Conservation (phyloP, 2,329 filamentous ascomycete species). For the Paecilomyces niveus region DNA sequence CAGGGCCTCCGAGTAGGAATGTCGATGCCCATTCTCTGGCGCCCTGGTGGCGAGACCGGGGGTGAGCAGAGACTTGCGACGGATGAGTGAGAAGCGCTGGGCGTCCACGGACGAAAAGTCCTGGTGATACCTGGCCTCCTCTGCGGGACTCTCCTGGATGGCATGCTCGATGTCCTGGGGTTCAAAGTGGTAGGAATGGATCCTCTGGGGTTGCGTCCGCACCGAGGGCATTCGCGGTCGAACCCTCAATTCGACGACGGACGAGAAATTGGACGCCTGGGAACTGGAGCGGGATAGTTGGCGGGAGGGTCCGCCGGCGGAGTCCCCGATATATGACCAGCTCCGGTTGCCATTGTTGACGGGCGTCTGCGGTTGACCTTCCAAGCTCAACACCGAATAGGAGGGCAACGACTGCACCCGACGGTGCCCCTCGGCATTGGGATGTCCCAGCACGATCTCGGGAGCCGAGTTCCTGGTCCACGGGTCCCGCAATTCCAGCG, state of each 20-base stretch:
- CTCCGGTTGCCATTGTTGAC: neutral
- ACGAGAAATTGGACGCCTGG: conserved; percentile 13
- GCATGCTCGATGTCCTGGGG: conserved; percentile 16
- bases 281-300: conserved; percentile 6
- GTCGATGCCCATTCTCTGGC: conserved; percentile 16
- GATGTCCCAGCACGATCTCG: conserved; percentile 5
- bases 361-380: conserved; percentile 1
- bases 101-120: conserved; percentile 25
- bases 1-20: neutral
- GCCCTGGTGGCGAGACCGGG: conserved; percentile 29
- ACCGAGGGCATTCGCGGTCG: conserved; percentile 9
- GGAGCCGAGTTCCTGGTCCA: conserved; percentile 23
- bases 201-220: conserved; percentile 15
- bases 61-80: conserved; percentile 29
- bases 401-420: conserved; percentile 17
- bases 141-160: conserved; percentile 16
- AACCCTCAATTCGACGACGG: conserved; percentile 1
- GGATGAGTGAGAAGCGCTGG: conserved; percentile 29
- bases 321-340: neutral
- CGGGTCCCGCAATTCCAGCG: conserved; percentile 25
- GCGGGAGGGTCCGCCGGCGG: neutral
- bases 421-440: conserved; percentile 4
- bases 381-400: conserved; percentile 6
- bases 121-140: conserved; percentile 24
- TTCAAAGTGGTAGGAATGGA: conserved; percentile 22